Conservation (phyloP, 169 alveolate genomes). For the Eimeria maxima region DNA sequence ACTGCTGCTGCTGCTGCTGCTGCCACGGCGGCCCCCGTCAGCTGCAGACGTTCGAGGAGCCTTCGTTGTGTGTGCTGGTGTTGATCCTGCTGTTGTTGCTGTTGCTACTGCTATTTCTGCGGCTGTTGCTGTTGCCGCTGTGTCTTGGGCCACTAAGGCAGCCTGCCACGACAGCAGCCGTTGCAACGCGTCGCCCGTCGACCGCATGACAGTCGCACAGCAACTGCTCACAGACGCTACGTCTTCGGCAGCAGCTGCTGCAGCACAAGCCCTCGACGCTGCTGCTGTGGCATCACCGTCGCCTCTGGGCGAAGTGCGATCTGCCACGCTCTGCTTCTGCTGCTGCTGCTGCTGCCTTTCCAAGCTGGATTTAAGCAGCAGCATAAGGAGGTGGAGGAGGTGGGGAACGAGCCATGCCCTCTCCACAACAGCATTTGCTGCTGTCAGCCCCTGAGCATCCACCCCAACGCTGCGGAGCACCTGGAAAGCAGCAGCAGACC, state of each 20-base stretch:
- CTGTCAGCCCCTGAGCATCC: constrained; percentile 24
- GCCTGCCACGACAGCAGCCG: constrained; percentile 58
- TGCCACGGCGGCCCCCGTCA: constrained; percentile 48
- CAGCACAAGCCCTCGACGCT: not conserved
- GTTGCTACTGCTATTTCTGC: constrained; percentile 25
- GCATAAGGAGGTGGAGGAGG: constrained; percentile 15
- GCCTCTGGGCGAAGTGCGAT: not conserved
- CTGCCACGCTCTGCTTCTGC: constrained; percentile 15
- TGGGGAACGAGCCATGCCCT: constrained; percentile 47
- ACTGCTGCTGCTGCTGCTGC: constrained; percentile 68
- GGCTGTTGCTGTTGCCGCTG: not conserved
- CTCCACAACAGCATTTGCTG: not conserved
- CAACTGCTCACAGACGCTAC: constrained; percentile 13
- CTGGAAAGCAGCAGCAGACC: constrained; percentile 19
- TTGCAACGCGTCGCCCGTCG: constrained; percentile 31
- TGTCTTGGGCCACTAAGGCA: constrained; percentile 35
- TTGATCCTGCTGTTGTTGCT: constrained; percentile 17
- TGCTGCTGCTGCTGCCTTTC: constrained; percentile 9
- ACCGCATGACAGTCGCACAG: constrained; percentile 39
- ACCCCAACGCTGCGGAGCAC: constrained; percentile 22
- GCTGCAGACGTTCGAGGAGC: not conserved
- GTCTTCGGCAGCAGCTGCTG: constrained; percentile 58
- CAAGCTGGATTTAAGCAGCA: not conserved
- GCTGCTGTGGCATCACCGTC: not conserved
- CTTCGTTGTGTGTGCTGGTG: not conserved